These are phyloP conservation scores for Mollisiaceae sp. DNA, from an alignment of 2,329 filamentous ascomycete genomes.

Conservation along the genomic window DNA sequence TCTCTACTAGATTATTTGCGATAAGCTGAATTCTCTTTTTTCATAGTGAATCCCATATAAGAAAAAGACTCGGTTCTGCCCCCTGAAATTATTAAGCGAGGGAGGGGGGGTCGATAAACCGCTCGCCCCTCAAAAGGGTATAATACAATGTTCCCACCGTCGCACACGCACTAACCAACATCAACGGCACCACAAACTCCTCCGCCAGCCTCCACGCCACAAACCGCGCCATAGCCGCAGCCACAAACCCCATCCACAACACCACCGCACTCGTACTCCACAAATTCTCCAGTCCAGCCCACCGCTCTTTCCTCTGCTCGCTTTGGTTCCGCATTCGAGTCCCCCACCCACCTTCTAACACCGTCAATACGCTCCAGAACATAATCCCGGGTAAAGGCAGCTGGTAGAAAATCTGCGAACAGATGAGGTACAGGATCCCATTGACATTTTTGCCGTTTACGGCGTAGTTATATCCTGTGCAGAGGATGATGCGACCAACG, in stretches of 20 bases:
- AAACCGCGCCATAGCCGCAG: constrained; percentile 23
- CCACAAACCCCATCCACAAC: constrained; percentile 29
- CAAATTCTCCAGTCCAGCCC: constrained; percentile 23
- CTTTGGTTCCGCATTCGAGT: constrained; percentile 43
- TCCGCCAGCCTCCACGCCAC: constrained; percentile 13
- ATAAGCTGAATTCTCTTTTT: too few relatives aligned
- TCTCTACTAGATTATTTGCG: too few relatives aligned
- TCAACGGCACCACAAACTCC: constrained; percentile 20
- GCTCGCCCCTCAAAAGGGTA: constrained; percentile 13
- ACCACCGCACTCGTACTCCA: constrained; percentile 27
- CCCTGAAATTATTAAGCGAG: too few relatives aligned
- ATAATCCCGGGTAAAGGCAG: constrained; percentile 45
- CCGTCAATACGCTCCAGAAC: constrained; percentile 44
- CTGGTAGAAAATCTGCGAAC: constrained; percentile 41
- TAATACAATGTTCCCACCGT: constrained; percentile 23
- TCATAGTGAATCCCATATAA: too few relatives aligned
- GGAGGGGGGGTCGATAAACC: too few relatives aligned
- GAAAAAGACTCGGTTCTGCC: too few relatives aligned
- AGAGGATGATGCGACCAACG: constrained; percentile 38
- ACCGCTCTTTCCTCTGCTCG: constrained; percentile 35
- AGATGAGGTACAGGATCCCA: constrained; percentile 31
- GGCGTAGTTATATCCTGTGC: constrained; percentile 41
- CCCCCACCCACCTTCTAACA: constrained; percentile 45
- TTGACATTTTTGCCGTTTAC: constrained; percentile 41
- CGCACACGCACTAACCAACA: constrained; percentile 20